Conservation (phyloP, 805 yeast genomes). For the Yarrowia porcina region DNA sequence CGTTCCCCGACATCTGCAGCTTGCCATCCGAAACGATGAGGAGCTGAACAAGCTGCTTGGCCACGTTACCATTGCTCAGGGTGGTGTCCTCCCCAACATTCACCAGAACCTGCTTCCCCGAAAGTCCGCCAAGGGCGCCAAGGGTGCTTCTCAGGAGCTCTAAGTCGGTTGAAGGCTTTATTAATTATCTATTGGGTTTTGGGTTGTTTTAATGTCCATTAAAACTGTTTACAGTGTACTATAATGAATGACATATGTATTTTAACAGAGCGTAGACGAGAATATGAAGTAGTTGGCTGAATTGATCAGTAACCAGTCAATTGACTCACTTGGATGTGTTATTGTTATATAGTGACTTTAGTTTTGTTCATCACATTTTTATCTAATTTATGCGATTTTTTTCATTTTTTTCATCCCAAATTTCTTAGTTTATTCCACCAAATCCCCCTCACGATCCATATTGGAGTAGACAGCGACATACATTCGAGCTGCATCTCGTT, state of each 20-base stretch:
- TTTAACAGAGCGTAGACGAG: background rate
- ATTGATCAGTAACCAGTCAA: too few species aligned
- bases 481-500: background rate
- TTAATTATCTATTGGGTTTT: conserved; percentile 21
- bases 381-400: background rate
- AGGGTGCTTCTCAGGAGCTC: conserved; percentile 43
- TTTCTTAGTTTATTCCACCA: background rate
- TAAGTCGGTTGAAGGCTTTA: conserved; percentile 29
- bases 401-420: background rate
- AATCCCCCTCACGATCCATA: too few species aligned
- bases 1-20: conserved; percentile 97
- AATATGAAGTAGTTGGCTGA: too few species aligned
- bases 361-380: too few species aligned
- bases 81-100: conserved; percentile 98
- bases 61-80: conserved; percentile 96
- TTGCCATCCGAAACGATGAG: conserved; percentile 98
- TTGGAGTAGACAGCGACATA: background rate
- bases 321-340: too few species aligned
- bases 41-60: conserved; percentile 91
- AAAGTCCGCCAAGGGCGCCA: conserved; percentile 42
- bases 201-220: conserved; percentile 10
- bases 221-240: conserved; percentile 13
- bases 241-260: conserved; percentile 18
- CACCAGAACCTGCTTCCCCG: conserved; percentile 88
- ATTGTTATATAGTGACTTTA: too few species aligned